A percentile compares a stretch with the other conserved stretches of the same genome.
Conservation (phyloP, 495 filamentous ascomycete genomes). For the Aspergillus bertholletiae region DNA sequence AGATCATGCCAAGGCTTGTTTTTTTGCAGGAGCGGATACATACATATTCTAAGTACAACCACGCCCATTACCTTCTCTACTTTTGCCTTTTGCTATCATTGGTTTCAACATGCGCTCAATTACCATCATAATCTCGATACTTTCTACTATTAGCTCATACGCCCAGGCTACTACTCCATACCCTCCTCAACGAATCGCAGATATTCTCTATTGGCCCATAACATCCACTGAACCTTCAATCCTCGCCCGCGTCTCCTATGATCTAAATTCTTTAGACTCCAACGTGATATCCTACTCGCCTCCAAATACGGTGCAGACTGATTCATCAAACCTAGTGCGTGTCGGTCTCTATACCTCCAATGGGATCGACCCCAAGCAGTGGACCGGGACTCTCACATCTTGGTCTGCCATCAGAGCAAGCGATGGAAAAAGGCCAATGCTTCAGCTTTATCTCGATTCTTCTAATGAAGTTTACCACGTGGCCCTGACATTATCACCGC, state of each 20-base stretch:
- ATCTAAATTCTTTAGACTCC: constrained; percentile 27
- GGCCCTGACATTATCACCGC: constrained; percentile 19
- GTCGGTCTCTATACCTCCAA: constrained; percentile 34
- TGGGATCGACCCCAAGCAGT: constrained; percentile 29
- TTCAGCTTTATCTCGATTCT: constrained; percentile 36
- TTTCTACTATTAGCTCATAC: constrained; percentile 9
- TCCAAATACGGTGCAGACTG: constrained; percentile 12
- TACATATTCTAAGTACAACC: too few relatives aligned
- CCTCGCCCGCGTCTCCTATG: constrained; percentile 40
- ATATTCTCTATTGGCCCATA: constrained; percentile 42
- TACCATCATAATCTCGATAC: constrained; percentile 9
- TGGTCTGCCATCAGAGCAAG: constrained; percentile 22
- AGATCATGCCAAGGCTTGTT: too few relatives aligned
- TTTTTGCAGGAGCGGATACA: too few relatives aligned
- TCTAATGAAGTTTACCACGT: constrained; percentile 38
- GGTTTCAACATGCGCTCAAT: constrained; percentile 22
- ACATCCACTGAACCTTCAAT: constrained; percentile 30
- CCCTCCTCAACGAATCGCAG: constrained; percentile 22
- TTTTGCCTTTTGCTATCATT: background rate
- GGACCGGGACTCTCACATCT: constrained; percentile 38
- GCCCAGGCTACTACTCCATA: constrained; percentile 13
- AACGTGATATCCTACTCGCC: constrained; percentile 34
- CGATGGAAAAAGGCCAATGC: constrained; percentile 17
- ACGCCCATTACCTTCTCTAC: too few relatives aligned
- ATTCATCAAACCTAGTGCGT: constrained; percentile 26